Percentiles rank a stretch among this genome's conserved stretches.
phyloP scores from a whole-genome alignment of 768 basidiomycete species.

The Flagelloscypha sp. region DNA sequence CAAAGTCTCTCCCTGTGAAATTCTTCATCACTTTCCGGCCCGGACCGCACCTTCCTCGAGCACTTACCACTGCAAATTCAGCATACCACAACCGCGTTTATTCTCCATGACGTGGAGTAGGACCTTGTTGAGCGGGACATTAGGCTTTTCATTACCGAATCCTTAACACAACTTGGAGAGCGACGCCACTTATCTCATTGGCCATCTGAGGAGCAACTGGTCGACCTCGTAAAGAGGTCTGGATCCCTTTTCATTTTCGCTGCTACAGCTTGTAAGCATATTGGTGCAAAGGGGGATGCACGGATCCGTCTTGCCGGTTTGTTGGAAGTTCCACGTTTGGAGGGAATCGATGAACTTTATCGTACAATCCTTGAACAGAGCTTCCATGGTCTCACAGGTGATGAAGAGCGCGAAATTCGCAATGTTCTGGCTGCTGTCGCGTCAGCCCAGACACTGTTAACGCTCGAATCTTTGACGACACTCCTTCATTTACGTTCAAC shows the following conservation, averaged over 20 bases:
- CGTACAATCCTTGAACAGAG: too few relatives aligned
- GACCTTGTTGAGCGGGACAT: not conserved
- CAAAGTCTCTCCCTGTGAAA: not conserved
- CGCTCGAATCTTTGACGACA: too few relatives aligned
- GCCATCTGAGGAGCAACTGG: not conserved
- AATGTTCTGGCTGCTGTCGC: too few relatives aligned
- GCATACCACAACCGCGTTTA: not conserved
- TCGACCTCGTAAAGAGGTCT: not conserved
- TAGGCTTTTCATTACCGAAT: not conserved
- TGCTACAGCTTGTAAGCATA: not conserved
- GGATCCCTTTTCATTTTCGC: not conserved
- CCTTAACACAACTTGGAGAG: not conserved
- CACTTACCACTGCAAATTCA: not conserved
- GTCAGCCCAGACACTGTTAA: too few relatives aligned
- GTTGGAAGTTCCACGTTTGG: too few relatives aligned
- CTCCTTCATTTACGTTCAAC: too few relatives aligned
- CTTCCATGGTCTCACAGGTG: too few relatives aligned
- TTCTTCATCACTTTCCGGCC: conserved; percentile 1
- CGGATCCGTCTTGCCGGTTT: too few relatives aligned
- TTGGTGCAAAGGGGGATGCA: too few relatives aligned
- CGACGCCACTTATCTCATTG: not conserved
- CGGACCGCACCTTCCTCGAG: not conserved
- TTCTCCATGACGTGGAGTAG: not conserved
- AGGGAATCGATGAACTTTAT: too few relatives aligned
- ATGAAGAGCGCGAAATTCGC: too few relatives aligned